These are phyloP conservation scores for Exobasidium cylindrosporum DNA, from an alignment of 1,284 basidiomycete species.

Conservation along the genomic window DNA sequence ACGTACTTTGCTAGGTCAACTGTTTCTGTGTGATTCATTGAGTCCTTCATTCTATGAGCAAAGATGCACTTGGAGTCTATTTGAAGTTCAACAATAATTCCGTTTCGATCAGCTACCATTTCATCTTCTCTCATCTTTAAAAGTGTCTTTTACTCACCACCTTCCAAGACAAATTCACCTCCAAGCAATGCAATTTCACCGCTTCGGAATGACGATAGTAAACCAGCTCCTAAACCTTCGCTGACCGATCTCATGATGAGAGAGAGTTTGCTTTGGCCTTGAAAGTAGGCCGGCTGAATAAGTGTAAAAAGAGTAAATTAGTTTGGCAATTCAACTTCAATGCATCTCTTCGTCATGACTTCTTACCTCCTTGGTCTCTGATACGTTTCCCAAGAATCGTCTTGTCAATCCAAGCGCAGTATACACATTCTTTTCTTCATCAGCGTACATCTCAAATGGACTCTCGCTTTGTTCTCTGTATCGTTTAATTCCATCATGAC, in stretches of 20 bases:
- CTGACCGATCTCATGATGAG: neutral
- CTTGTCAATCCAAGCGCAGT: constrained; percentile 10
- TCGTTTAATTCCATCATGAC: constrained; percentile 9
- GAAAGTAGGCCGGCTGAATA: constrained; percentile 13
- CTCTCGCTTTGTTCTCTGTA: constrained; percentile 13
- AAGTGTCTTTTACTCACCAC: constrained; percentile 7
- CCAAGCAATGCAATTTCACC: constrained; percentile 16
- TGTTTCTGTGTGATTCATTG: constrained; percentile 13
- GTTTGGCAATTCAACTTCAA: neutral
- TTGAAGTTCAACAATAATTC: too few relatives aligned
- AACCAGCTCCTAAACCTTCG: neutral
- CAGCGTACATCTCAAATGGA: constrained; percentile 12
- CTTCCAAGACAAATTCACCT: constrained; percentile 14
- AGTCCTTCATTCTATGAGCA: constrained; percentile 10
- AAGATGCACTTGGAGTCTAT: neutral
- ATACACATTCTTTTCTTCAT: constrained; percentile 12
- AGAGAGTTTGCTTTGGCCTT: neutral
- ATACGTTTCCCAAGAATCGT: neutral
- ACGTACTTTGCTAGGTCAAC: constrained; percentile 7
- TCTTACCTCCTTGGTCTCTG: neutral
- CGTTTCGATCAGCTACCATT: too few relatives aligned
- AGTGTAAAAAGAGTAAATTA: neutral
- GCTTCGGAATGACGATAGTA: constrained; percentile 4
- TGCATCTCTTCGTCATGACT: neutral
- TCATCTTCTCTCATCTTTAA: too few relatives aligned